A percentile compares a stretch with the other conserved stretches of the same genome.
phyloP scores from a whole-genome alignment of 306 rosid genomes.

The Quercus gilva region DNA sequence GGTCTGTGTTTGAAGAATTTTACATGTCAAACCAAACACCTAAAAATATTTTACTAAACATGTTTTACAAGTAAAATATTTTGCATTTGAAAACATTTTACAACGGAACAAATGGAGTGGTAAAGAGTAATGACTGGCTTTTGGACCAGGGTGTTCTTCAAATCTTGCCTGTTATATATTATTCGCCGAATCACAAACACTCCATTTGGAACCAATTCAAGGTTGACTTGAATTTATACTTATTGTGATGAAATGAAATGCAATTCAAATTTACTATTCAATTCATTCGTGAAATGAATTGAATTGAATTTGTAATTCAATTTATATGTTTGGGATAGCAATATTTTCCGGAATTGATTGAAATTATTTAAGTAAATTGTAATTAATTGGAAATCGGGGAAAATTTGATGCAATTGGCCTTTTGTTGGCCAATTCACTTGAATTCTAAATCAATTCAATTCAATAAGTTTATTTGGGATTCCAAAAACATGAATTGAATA shows the following conservation, averaged over 20 bases:
- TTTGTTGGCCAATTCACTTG: background rate
- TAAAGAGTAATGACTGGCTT: background rate
- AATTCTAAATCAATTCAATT: background rate
- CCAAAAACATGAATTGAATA: background rate
- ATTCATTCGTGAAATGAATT: no score
- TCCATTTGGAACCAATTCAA: background rate
- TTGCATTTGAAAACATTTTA: no score
- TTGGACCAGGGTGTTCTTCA: constrained; percentile 3
- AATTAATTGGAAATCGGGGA: background rate
- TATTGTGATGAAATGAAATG: no score
- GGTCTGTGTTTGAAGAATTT: no score
- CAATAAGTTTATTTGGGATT: background rate
- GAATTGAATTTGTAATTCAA: no score
- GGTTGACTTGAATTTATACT: background rate
- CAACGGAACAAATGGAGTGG: no score
- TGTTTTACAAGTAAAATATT: no score
- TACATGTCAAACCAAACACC: no score
- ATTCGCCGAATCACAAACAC: constrained; percentile 11
- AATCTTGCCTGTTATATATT: constrained; percentile 2
- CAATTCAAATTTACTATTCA: no score
- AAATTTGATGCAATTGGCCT: background rate
- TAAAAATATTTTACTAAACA: no score
- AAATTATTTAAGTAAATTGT: background rate
- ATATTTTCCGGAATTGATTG: background rate
- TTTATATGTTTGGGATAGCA: background rate